Evolutionary conservation across 164 flowering plant species (phyloP), one percentile per base, ranked within the genome.

Genomic region (Liquidambar formosana): DNA sequence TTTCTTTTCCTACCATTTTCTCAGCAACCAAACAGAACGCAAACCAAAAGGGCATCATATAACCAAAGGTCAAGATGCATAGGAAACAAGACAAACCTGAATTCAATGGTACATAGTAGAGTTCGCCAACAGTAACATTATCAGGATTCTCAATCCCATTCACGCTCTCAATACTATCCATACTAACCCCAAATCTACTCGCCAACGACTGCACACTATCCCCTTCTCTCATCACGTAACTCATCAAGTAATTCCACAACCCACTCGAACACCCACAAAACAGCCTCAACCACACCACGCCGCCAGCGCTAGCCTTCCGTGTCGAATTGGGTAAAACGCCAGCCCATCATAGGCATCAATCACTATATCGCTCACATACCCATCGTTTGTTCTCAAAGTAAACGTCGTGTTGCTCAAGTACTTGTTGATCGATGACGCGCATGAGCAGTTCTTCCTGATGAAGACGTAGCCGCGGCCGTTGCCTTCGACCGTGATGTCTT

Each of bases 241-340:
- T 90, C 96, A 92, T 79, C 82, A 94, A 65, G 62, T 94, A 94
- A 76, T 94, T 94, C 97, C 96, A 94, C 77, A 94, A 58, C 56
- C 95, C 89, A 76, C 89, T 90, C 1, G 98, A 94, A 74, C 98
- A 94, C 19, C 97, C 97, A 75, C 98, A 94, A 66, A 88, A 63
- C 67, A 94, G 75, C 73, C 75, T 80, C 88, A 94, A 51, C 3
- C 85, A 82, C 11, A 94, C 91, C 25, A 94, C 97, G 1, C 89
- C 89, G 2, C 96, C 97, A 26, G 19, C 58, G 45, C 81, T 80
- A 0, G 92, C 94, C 19, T 8, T 64, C 72, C 96, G 67, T 0
- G 76, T 78, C 38, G 75, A 47, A 68, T 86, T 87, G 18, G 87
- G 80, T 65, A 86, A 45, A 76, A 63, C 8, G 86, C 95, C 26